phyloP scores from a whole-genome alignment of 2,329 filamentous ascomycete species.

The Pestalotiopsis sp. region DNA sequence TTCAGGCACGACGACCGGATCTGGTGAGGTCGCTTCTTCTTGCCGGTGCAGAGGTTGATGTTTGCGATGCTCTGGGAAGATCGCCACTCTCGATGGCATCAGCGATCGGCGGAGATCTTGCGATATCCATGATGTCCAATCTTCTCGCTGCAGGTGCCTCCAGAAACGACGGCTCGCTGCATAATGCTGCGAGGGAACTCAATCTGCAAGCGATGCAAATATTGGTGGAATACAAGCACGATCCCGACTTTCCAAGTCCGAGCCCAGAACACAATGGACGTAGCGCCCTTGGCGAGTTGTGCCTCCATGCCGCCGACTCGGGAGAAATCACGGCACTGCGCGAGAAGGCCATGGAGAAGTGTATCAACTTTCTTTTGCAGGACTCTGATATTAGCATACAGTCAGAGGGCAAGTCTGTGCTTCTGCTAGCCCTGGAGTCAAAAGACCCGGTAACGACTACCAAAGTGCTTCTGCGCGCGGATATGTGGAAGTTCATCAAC shows the following conservation, averaged over 20 bases:
- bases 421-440: slow-evolving; percentile 64
- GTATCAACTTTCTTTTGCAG: slow-evolving; percentile 59
- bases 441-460: slow-evolving; percentile 57
- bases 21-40: slow-evolving; percentile 59
- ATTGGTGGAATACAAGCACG: slow-evolving; percentile 61
- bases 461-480: slow-evolving; percentile 61
- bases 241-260: slow-evolving; percentile 61
- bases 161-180: slow-evolving; percentile 67
- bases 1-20: slow-evolving; percentile 57
- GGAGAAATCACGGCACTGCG: slow-evolving; percentile 46
- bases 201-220: slow-evolving; percentile 59
- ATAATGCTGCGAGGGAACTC: slow-evolving; percentile 64
- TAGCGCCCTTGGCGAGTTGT: slow-evolving; percentile 66
- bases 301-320: slow-evolving; percentile 54
- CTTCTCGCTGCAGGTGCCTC: slow-evolving; percentile 59
- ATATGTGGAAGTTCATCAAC: slow-evolving; percentile 68
- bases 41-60: slow-evolving; percentile 62
- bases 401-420: slow-evolving; percentile 58
- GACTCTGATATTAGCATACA: slow-evolving; percentile 59
- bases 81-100: slow-evolving; percentile 65
- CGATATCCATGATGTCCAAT: slow-evolving; percentile 55
- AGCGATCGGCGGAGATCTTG: slow-evolving; percentile 53
- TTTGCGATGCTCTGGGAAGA: slow-evolving; percentile 57
- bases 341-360: slow-evolving; percentile 58
- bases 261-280: slow-evolving; percentile 64